Percentiles rank a stretch among this genome's conserved stretches.
Conservation (phyloP, 371 early-diverging fungal species). For the Nematocida parisii region DNA sequence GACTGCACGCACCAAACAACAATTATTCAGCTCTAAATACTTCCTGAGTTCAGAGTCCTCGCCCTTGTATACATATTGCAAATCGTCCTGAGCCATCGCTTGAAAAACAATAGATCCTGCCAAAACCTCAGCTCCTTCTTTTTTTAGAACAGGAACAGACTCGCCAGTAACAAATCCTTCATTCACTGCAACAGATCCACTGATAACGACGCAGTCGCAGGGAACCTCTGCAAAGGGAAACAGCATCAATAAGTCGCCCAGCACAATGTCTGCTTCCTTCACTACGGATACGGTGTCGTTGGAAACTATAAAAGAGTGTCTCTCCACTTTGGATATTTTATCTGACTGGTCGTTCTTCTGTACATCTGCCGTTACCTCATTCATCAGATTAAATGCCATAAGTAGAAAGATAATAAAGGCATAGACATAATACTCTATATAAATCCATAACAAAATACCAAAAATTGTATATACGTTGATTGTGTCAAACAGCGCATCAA, state of each 20-base stretch:
- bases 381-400: slow-evolving; percentile 52
- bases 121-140: slow-evolving; percentile 45
- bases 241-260: slow-evolving; percentile 65
- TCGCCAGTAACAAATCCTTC: slow-evolving; percentile 98
- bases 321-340: slow-evolving; percentile 29
- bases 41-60: slow-evolving; percentile 4
- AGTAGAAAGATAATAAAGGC: slow-evolving; percentile 61
- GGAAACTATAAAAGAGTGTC: slow-evolving; percentile 47
- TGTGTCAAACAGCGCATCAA: slow-evolving; percentile 37
- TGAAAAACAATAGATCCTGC: slow-evolving; percentile 61
- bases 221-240: slow-evolving; percentile 72
- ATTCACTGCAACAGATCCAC: slow-evolving; percentile 91
- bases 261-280: slow-evolving; percentile 54
- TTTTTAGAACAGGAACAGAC: slow-evolving; percentile 80
- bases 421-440: slow-evolving; percentile 63
- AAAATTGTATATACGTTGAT: slow-evolving; percentile 60
- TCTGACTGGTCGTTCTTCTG: slow-evolving; percentile 40
- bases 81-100: slow-evolving; percentile 8
- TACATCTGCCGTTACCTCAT: slow-evolving; percentile 54
- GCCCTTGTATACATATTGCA: background rate
- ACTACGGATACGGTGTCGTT: slow-evolving; percentile 46
- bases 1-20: slow-evolving; percentile 77
- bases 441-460: slow-evolving; percentile 60
- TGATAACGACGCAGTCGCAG: slow-evolving; percentile 86
- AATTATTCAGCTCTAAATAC: slow-evolving; percentile 39